Conservation (phyloP, 192 early-diverging fungal species). For the Gonapodya prolifera region DNA sequence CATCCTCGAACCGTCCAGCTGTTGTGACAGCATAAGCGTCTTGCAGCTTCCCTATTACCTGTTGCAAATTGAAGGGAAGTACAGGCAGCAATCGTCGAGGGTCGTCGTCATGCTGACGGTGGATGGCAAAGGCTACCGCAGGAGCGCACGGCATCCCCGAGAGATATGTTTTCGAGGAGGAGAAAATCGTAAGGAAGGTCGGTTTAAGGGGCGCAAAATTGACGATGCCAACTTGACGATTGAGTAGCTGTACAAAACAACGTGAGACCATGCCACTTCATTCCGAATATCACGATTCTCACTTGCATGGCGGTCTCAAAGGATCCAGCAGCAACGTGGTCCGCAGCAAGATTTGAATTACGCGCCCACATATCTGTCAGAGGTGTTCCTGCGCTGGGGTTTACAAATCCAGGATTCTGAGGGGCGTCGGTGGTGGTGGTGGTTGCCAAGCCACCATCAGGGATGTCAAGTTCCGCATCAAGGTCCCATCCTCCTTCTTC, state of each 20-base stretch:
- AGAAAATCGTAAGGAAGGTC: constrained; percentile 72
- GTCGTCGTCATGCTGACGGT: constrained; percentile 47
- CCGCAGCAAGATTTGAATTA: constrained; percentile 74
- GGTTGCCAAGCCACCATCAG: constrained; percentile 41
- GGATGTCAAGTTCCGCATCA: constrained; percentile 63
- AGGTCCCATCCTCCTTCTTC: constrained; percentile 76
- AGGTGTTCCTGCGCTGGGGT: constrained; percentile 60
- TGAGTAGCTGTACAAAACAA: constrained; percentile 48
- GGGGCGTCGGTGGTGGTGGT: constrained; percentile 25
- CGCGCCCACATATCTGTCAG: constrained; percentile 66
- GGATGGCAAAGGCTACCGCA: constrained; percentile 53
- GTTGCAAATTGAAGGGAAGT: constrained; percentile 37
- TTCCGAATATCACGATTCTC: not conserved
- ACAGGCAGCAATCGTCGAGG: constrained; percentile 38
- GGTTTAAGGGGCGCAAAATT: constrained; percentile 90
- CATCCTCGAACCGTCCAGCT: constrained; percentile 46
- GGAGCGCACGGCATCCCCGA: constrained; percentile 44
- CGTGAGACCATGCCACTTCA: constrained; percentile 4
- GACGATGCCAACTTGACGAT: constrained; percentile 78
- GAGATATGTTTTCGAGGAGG: constrained; percentile 54
- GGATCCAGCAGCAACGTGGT: constrained; percentile 89
- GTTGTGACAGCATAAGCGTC: constrained; percentile 74
- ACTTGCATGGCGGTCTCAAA: constrained; percentile 94
- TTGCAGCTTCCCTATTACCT: constrained; percentile 58
- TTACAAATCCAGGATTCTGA: constrained; percentile 42